Evolutionary conservation across 148 eudicot genomes (phyloP).

Genomic region (Polygonum maritimum): DNA sequence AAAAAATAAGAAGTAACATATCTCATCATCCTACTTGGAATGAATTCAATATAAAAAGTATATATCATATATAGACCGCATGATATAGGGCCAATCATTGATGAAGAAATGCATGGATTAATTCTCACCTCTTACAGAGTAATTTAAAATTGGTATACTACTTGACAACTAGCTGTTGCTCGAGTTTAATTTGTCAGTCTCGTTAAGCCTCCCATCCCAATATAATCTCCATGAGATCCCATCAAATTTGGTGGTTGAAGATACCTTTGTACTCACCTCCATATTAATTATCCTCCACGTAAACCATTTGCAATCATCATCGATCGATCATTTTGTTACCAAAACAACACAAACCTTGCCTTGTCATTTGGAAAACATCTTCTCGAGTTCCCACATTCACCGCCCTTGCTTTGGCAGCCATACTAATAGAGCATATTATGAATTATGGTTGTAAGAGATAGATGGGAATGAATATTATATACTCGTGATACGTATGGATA

Average conservation of each 20-base stretch:
- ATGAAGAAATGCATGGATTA: conserved; percentile 39
- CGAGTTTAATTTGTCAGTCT: conserved; percentile 25
- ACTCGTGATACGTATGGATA: no score
- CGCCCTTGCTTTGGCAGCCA: not conserved
- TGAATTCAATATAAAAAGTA: conserved; percentile 9
- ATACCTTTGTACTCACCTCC: conserved; percentile 2
- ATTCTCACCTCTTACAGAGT: conserved; percentile 34
- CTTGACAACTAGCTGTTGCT: conserved; percentile 75
- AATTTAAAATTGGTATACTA: conserved; percentile 20
- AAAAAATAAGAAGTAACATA: conserved; percentile 4
- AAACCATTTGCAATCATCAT: not conserved
- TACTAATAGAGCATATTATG: no score
- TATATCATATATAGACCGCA: not conserved
- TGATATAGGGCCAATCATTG: conserved; percentile 41
- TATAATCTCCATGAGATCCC: conserved; percentile 33
- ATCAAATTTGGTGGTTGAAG: conserved; percentile 72
- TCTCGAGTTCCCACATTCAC: not conserved
- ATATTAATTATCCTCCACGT: not conserved
- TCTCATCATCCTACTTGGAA: conserved; percentile 15
- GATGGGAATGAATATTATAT: no score
- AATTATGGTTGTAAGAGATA: no score
- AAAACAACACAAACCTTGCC: not conserved
- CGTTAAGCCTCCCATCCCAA: conserved; percentile 17
- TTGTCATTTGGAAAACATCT: not conserved
- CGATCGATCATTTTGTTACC: not conserved